Conservation (phyloP, 148 eudicot genomes). For the Persicaria tinctoria region DNA sequence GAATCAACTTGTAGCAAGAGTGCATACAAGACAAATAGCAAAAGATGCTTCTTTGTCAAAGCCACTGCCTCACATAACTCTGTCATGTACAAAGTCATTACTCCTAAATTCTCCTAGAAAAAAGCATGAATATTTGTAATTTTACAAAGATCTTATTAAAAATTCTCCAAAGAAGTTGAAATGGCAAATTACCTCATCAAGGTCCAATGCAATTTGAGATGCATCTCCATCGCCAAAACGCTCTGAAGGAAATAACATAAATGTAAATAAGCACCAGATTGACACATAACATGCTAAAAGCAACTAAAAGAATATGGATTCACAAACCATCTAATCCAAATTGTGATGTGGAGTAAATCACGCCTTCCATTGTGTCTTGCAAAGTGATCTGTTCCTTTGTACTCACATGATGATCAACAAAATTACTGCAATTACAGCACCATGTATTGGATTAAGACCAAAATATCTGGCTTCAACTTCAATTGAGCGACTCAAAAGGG, state of each 20-base stretch:
- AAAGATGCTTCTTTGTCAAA: neutral
- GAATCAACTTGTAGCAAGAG: neutral
- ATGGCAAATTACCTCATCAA: constrained; percentile 32
- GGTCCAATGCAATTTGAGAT: constrained; percentile 72
- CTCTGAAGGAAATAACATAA: constrained; percentile 39
- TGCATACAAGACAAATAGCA: constrained; percentile 2
- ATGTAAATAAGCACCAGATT: constrained; percentile 5
- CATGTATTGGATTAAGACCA: neutral
- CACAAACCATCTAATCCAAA: constrained; percentile 91
- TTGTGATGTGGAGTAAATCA: constrained; percentile 62
- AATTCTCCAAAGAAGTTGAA: neutral
- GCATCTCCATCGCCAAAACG: constrained; percentile 97
- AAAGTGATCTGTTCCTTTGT: constrained; percentile 94
- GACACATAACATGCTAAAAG: neutral
- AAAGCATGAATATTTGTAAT: neutral
- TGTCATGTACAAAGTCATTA: neutral
- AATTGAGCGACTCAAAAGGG: neutral
- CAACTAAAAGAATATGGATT: neutral
- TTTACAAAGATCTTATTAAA: neutral
- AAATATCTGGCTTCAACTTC: neutral
- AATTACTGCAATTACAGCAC: constrained; percentile 51
- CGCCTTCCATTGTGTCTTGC: constrained; percentile 87
- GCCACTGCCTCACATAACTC: neutral
- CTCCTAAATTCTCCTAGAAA: neutral
- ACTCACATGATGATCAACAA: constrained; percentile 91